Percentiles rank a stretch among this genome's conserved stretches.
Evolutionary conservation across 75 land plant genomes (phyloP).

Genomic region (Sequoiadendron giganteum): DNA sequence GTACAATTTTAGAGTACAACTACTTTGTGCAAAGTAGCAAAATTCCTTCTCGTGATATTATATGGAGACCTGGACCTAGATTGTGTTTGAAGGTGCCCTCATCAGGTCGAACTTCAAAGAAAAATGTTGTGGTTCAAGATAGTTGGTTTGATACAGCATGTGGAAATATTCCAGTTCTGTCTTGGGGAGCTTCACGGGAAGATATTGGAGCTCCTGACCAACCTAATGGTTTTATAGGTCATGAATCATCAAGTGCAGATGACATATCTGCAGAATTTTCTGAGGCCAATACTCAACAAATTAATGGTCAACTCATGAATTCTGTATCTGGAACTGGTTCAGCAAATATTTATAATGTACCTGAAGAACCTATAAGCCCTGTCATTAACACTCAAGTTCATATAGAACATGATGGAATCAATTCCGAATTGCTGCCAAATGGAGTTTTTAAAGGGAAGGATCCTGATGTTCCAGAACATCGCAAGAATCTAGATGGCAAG

Average conservation of each 20-base stretch:
- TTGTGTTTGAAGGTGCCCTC: slow-evolving; percentile 42
- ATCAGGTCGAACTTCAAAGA: slow-evolving; percentile 3
- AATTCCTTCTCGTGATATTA: slow-evolving; percentile 22
- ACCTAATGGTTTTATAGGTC: background rate
- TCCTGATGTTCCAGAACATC: background rate
- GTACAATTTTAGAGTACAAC: slow-evolving; percentile 53
- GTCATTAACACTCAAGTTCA: background rate
- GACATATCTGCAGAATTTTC: background rate
- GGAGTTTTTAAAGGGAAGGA: background rate
- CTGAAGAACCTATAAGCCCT: slow-evolving; percentile 1
- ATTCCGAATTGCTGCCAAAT: background rate
- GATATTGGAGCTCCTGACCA: slow-evolving; percentile 18
- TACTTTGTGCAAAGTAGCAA: slow-evolving; percentile 46
- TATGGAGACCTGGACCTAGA: slow-evolving; percentile 58
- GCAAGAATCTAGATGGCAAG: background rate
- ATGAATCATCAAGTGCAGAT: slow-evolving; percentile 25
- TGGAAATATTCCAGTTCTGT: slow-evolving; percentile 14
- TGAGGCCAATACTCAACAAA: background rate
- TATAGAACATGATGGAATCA: background rate
- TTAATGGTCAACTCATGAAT: slow-evolving; percentile 47
- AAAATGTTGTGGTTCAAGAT: slow-evolving; percentile 37
- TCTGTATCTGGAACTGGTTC: slow-evolving; percentile 42
- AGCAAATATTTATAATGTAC: slow-evolving; percentile 39
- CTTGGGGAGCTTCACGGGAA: slow-evolving; percentile 38
- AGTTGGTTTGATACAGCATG: slow-evolving; percentile 30